These are phyloP conservation scores for Saccharomyces eubayanus DNA, from an alignment of 805 yeast species.

Conservation along the genomic window DNA sequence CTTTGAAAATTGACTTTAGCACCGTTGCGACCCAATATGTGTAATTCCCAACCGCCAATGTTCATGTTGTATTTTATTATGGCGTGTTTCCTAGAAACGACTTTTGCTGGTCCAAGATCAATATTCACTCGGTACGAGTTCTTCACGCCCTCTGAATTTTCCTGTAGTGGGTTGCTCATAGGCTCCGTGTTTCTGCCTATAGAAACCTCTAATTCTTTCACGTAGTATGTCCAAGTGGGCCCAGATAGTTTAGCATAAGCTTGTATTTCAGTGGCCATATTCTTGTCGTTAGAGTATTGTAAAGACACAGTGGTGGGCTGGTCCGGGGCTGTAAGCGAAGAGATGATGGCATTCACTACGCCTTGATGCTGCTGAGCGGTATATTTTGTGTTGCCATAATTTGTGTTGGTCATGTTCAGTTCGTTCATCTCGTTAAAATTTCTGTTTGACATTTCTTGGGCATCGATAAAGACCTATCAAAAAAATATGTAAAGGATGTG, in stretches of 20 bases:
- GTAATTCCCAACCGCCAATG: constrained; percentile 76
- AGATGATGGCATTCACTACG: constrained; percentile 64
- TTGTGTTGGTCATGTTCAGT: background rate
- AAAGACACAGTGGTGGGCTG: constrained; percentile 69
- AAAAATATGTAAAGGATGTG: background rate
- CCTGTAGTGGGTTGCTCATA: constrained; percentile 1
- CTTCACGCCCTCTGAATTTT: background rate
- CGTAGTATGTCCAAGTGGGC: constrained; percentile 86
- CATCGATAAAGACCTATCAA: background rate
- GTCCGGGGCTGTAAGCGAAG: constrained; percentile 60
- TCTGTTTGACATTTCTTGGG: background rate
- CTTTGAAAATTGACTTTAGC: constrained; percentile 71
- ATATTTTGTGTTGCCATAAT: constrained; percentile 6
- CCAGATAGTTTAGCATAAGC: constrained; percentile 98
- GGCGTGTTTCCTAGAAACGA: constrained; percentile 91
- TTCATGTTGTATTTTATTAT: constrained; percentile 66
- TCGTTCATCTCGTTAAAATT: background rate
- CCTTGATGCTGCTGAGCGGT: constrained; percentile 36
- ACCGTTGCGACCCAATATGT: constrained; percentile 84
- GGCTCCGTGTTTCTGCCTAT: constrained; percentile 77
- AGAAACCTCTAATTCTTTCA: constrained; percentile 61
- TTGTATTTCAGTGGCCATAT: constrained; percentile 65
- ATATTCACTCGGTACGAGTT: constrained; percentile 38
- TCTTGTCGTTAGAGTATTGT: constrained; percentile 65
- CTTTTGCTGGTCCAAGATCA: constrained; percentile 94